These are phyloP conservation scores for Arxiozyma heterogenica DNA, from an alignment of 1,139 yeast genomes.

Conservation along the genomic window DNA sequence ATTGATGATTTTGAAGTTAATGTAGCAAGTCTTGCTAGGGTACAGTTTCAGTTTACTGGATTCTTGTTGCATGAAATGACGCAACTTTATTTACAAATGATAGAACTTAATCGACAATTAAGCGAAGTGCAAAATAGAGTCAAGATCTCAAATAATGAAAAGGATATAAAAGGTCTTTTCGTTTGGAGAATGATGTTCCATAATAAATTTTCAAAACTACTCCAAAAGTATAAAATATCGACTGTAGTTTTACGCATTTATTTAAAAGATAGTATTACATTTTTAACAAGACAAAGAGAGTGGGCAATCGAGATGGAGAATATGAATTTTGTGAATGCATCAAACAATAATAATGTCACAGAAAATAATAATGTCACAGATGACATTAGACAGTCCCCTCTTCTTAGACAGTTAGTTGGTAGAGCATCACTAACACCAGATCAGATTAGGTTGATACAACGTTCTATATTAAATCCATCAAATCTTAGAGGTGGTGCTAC, in stretches of 20 bases:
- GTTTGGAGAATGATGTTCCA: slow-evolving; percentile 26
- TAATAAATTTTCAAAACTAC: slow-evolving; percentile 22
- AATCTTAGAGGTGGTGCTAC: slow-evolving; percentile 2
- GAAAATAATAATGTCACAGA: slow-evolving; percentile 3
- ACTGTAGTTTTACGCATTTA: slow-evolving; percentile 28
- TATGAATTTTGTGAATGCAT: slow-evolving; percentile 10
- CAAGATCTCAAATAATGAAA: slow-evolving; percentile 13
- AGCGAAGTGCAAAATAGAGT: slow-evolving; percentile 22
- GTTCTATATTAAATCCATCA: slow-evolving; percentile 11
- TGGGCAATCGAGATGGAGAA: slow-evolving; percentile 25
- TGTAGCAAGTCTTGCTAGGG: slow-evolving; percentile 30
- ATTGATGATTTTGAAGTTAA: slow-evolving; percentile 31
- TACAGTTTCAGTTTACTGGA: slow-evolving; percentile 31
- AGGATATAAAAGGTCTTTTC: slow-evolving; percentile 22
- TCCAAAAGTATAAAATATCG: slow-evolving; percentile 26
- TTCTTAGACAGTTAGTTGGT: slow-evolving; percentile 12
- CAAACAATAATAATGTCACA: neutral
- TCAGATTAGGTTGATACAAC: slow-evolving; percentile 23
- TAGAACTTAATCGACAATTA: slow-evolving; percentile 28
- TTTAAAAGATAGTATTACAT: slow-evolving; percentile 28
- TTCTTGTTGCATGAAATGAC: slow-evolving; percentile 30
- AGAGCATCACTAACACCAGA: slow-evolving; percentile 19
- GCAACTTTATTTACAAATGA: slow-evolving; percentile 26
- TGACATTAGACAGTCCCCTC: neutral
- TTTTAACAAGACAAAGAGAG: slow-evolving; percentile 30